Conservation (phyloP, 176 grass and related monocot species). For the Urochloa ruziziensis region DNA sequence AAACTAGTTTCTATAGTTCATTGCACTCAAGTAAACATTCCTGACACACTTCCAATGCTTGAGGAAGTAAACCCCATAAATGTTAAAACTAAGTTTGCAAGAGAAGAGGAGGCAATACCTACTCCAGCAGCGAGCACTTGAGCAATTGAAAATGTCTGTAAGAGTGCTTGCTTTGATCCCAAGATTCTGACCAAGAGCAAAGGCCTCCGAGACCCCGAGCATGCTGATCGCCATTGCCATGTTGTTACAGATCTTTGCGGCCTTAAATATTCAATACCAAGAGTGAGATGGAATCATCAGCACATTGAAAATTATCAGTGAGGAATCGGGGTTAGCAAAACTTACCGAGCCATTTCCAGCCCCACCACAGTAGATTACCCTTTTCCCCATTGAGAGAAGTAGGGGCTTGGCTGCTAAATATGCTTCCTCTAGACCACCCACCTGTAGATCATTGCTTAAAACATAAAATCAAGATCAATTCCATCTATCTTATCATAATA, state of each 20-base stretch:
- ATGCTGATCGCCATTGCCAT: conserved; percentile 94
- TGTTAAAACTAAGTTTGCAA: not conserved
- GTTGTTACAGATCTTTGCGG: conserved; percentile 97
- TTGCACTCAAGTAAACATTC: not conserved
- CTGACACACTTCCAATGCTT: not conserved
- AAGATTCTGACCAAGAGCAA: conserved; percentile 89
- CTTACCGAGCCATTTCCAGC: conserved; percentile 88
- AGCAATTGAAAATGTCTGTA: conserved; percentile 93
- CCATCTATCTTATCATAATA: conserved; percentile 1
- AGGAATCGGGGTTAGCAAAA: conserved; percentile 25
- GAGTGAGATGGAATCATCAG: not conserved
- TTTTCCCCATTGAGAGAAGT: conserved; percentile 82
- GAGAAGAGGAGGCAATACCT: conserved; percentile 52
- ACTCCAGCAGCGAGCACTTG: conserved; percentile 94
- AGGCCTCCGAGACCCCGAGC: conserved; percentile 89
- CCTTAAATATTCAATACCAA: conserved; percentile 48
- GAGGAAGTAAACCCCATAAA: not conserved
- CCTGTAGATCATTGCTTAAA: conserved; percentile 46
- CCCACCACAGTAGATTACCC: conserved; percentile 79
- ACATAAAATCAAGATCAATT: conserved; percentile 24
- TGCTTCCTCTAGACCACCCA: conserved; percentile 83
- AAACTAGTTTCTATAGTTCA: not conserved
- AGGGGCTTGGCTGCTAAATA: conserved; percentile 83
- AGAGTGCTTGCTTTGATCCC: conserved; percentile 78
- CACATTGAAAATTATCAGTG: not conserved